Evolutionary conservation across 2,329 filamentous ascomycete species (phyloP), one percentile per base, ranked within the genome.

Genomic region (Colletotrichum destructivum): DNA sequence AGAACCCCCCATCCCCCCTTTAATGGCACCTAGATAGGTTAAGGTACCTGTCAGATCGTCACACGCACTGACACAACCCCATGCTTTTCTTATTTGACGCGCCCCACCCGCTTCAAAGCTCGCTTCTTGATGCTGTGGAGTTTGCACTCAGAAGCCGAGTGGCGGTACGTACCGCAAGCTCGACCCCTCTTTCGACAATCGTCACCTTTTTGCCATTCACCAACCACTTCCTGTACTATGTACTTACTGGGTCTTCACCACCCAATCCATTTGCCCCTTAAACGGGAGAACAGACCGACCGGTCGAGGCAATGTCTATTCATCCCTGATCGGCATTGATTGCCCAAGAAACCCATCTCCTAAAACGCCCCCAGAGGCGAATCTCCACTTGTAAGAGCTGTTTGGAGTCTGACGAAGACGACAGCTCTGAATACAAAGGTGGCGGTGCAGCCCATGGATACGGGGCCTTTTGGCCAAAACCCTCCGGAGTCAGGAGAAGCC

Each of bases 21-120:
- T 9, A 9, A 35, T 35, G 54, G 66, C 26, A 59, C 52, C 61
- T 70, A 9, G 8, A 8, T 9, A 35, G 31, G 31, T 9, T 9
- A 9, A 38, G 35, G 35, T 11, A 11, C 35, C 35, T 38, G 35
- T 38, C 35, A 12, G 35, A 9, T 11, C 35, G 62, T 62, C 67
- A 70, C 61, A 63, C 61, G 40, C 67, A 67, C 31, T 70, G 49
- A 70, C 42, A 67, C 68, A 62, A 13, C 42, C 63, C 68, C 68
- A 62, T 67, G 67, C 38, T 40, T 38, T 38, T 31, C 46, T 70
- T 55, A 11, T 61, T 46, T 69, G 66, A 62, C 61, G 52, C 38
- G 47, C 47, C 40, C 62, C 67, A 67, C 68, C 40, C 4, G 59
- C 23, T 56, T 31, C 40, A 35, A 13, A 21, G 26, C 63, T 61